A percentile compares a stretch with the other conserved stretches of the same genome.
These are phyloP conservation scores for Gloeophyllum trabeum DNA, from an alignment of 768 basidiomycete genomes.

Conservation along the genomic window DNA sequence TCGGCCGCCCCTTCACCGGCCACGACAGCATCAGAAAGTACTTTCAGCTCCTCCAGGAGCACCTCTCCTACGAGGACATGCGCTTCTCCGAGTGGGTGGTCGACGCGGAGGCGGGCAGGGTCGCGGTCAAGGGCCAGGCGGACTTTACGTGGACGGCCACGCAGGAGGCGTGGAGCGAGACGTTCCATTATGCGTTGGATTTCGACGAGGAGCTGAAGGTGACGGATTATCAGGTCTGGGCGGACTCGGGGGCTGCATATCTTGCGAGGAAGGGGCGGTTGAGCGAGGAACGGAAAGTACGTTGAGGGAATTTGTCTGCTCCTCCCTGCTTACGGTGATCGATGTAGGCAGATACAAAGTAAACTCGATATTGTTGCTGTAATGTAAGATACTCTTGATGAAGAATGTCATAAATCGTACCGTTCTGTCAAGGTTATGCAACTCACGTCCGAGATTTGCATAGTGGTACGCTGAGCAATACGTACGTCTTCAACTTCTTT, in stretches of 20 bases:
- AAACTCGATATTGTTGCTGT: too few species aligned
- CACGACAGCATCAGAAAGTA: conserved; percentile 31
- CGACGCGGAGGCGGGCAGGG: conserved; percentile 36
- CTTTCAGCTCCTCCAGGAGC: conserved; percentile 32
- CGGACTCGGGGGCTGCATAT: conserved; percentile 55
- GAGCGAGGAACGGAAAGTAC: conserved; percentile 9
- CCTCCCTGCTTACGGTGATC: too few species aligned
- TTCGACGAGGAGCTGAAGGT: conserved; percentile 48
- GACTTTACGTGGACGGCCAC: conserved; percentile 46
- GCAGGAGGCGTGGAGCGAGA: conserved; percentile 47
- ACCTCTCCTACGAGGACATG: conserved; percentile 40
- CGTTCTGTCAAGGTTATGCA: too few species aligned
- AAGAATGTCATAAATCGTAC: too few species aligned
- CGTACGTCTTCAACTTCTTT: too few species aligned
- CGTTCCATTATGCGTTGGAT: conserved; percentile 46
- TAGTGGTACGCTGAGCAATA: too few species aligned
- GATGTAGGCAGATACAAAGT: too few species aligned
- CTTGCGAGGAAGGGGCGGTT: conserved; percentile 43
- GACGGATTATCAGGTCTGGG: conserved; percentile 56
- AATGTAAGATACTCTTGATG: too few species aligned
- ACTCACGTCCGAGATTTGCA: too few species aligned
- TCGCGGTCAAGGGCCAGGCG: conserved; percentile 42
- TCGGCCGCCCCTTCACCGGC: conserved; percentile 39
- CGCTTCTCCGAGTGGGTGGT: conserved; percentile 43
- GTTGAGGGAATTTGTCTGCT: too few species aligned